These are phyloP conservation scores for Spathaspora sp. DNA, from an alignment of 805 yeast genomes.

Conservation along the genomic window DNA sequence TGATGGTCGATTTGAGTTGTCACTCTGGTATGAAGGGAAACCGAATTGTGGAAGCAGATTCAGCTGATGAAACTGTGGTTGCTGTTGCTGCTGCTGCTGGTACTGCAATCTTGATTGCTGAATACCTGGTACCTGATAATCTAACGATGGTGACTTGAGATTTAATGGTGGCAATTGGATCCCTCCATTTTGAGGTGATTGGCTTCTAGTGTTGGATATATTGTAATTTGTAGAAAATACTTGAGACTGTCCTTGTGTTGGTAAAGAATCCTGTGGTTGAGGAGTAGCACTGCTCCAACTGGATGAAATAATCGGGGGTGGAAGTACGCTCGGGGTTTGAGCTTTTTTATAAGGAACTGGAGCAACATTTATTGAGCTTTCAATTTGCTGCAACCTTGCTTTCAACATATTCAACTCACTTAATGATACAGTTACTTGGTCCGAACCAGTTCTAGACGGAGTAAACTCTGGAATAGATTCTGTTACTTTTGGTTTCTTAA, in stretches of 20 bases:
- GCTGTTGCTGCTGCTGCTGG: not conserved
- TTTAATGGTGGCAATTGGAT: constrained; percentile 10
- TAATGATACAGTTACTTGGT: constrained; percentile 9
- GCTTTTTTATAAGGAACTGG: constrained; percentile 1
- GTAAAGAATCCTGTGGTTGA: not conserved
- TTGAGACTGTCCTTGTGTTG: not conserved
- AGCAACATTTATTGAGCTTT: constrained; percentile 1
- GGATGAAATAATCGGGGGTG: constrained; percentile 7
- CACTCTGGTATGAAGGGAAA: not conserved
- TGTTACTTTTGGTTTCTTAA: not conserved
- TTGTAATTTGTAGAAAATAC: constrained; percentile 2
- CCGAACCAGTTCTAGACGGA: not conserved
- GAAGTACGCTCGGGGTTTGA: constrained; percentile 4
- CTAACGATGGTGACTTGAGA: not conserved
- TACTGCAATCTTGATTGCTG: no score
- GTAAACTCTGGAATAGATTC: not conserved
- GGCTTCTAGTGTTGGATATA: constrained; percentile 5
- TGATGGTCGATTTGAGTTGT: not conserved
- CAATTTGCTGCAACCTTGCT: constrained; percentile 15
- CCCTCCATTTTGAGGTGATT: not conserved
- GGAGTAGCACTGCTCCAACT: constrained; percentile 1
- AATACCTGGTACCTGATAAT: not conserved
- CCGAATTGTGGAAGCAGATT: not conserved
- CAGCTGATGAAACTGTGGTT: not conserved
- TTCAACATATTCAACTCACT: constrained; percentile 16